phyloP scores from a whole-genome alignment of 2,329 filamentous ascomycete genomes.

The Apiospora saccharicola region DNA sequence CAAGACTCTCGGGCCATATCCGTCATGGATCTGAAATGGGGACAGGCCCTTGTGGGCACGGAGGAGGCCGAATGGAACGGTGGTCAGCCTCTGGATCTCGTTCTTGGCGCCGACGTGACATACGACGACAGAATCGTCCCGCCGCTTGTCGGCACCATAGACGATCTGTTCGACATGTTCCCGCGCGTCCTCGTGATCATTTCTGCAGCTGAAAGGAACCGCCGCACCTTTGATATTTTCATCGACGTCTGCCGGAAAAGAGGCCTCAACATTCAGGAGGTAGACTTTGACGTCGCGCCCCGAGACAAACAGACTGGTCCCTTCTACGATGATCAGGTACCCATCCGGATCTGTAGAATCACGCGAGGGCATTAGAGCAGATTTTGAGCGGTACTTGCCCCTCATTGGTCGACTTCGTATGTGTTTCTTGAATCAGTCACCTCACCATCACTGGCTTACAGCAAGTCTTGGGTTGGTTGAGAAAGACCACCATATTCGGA shows the following conservation, averaged over 20 bases:
- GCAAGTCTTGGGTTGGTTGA: background rate
- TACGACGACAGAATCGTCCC: conserved; percentile 73
- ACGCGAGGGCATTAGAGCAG: conserved; percentile 28
- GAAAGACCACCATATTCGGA: background rate
- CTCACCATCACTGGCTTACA: background rate
- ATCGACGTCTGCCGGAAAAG: conserved; percentile 62
- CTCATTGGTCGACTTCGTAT: background rate
- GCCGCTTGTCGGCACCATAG: conserved; percentile 69
- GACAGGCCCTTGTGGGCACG: conserved; percentile 63
- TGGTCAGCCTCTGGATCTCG: conserved; percentile 61
- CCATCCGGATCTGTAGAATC: conserved; percentile 64
- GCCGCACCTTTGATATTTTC: conserved; percentile 72
- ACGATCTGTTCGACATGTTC: conserved; percentile 65
- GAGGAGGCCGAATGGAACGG: conserved; percentile 63
- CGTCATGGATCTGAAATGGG: conserved; percentile 70
- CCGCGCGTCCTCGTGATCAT: conserved; percentile 68
- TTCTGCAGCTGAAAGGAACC: conserved; percentile 74
- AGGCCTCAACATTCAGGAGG: conserved; percentile 50
- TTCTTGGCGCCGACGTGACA: conserved; percentile 80
- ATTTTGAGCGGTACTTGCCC: background rate
- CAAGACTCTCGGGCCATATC: conserved; percentile 55
- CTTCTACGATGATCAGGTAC: conserved; percentile 68
- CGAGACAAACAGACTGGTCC: conserved; percentile 62
- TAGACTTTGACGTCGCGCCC: conserved; percentile 51
- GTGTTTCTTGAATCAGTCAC: background rate